Base-by-base conservation (phyloP, 495 filamentous ascomycete genomes). In the Podospora anserina region DNA sequence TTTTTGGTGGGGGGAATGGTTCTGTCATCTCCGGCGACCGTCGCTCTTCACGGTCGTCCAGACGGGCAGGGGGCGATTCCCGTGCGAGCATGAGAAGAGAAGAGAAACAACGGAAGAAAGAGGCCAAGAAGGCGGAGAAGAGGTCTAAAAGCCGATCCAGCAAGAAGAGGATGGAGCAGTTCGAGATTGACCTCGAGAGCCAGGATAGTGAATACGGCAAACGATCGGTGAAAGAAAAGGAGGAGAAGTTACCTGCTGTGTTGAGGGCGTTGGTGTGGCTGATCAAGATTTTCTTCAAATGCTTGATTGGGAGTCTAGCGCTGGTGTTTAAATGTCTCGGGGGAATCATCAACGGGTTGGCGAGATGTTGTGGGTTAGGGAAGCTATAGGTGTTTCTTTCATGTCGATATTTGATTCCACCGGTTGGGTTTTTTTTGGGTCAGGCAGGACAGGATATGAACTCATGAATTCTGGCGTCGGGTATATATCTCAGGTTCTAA, bases 171-270 rank as follows among this genome's bases (percentile, higher is more conserved):
- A 74, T 86, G 63, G 84, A 85, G 70, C 81, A 83, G 69, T 88
- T 86, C 65, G 85, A 87, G 72, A 78, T 87, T 9, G 85, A 87
- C 65, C 69, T 87, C 13, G 85, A 86, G 75, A 86, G 83, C 67
- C 85, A 87, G 78, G 75, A 73, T 0, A 81, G 78, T 11, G 82
- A 20, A 11, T 28, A 79, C 65, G 34, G 84, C 64, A 79, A 78
- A 72, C 75, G 76, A 64, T 68, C 74, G 55, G 74, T 71, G 4
- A 72, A 76, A 66, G 66, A 66, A 61, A 74, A 79, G 20, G 77
- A 74, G 62, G 80, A 83, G 16, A 78, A 82, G 71, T 23, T 83
- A 58, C 82, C 82, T 0, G 77, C 77, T 4, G 68, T 76, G 53
- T 64, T 77, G 65, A 75, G 82, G 53, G 77, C 73, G 9, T 23